Conservation (phyloP, 305 asterid species). For the Petunia hybrid region DNA sequence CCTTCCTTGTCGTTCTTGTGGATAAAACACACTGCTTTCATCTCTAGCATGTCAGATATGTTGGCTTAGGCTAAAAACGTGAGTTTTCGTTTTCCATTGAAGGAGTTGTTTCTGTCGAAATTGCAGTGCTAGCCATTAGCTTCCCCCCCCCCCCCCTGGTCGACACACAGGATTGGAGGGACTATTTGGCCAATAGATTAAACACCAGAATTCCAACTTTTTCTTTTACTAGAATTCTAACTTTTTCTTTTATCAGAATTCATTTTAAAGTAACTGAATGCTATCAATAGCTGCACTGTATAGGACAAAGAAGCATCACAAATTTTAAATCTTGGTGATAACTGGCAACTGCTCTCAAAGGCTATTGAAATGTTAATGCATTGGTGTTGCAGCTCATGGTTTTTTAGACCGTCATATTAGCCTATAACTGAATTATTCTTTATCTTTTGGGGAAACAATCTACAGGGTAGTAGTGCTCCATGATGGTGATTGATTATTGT, state of each 20-base stretch:
- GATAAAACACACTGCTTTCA: background rate
- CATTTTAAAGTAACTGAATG: too few relatives aligned
- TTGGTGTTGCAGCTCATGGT: background rate
- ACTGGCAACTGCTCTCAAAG: background rate
- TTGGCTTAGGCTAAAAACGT: background rate
- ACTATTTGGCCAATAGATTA: too few relatives aligned
- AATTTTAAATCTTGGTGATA: background rate
- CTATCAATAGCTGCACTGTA: too few relatives aligned
- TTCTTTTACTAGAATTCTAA: too few relatives aligned
- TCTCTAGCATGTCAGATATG: background rate
- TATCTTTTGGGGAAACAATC: conserved; percentile 18
- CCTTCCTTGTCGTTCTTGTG: background rate
- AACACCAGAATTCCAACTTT: too few relatives aligned
- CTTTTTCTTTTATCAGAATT: too few relatives aligned
- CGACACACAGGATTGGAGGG: too few relatives aligned
- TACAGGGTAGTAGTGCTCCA: background rate
- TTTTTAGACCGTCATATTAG: background rate
- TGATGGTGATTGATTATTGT: conserved; percentile 14
- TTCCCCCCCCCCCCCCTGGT: background rate
- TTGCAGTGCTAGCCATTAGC: background rate
- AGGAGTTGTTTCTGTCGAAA: background rate
- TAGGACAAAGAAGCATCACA: background rate
- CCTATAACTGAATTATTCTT: background rate
- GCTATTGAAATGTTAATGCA: background rate
- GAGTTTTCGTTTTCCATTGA: background rate